Evolutionary conservation across 208 protist species (phyloP), one percentile per base, ranked within the genome.

Genomic region (Acanthamoeba lugdunensis): DNA sequence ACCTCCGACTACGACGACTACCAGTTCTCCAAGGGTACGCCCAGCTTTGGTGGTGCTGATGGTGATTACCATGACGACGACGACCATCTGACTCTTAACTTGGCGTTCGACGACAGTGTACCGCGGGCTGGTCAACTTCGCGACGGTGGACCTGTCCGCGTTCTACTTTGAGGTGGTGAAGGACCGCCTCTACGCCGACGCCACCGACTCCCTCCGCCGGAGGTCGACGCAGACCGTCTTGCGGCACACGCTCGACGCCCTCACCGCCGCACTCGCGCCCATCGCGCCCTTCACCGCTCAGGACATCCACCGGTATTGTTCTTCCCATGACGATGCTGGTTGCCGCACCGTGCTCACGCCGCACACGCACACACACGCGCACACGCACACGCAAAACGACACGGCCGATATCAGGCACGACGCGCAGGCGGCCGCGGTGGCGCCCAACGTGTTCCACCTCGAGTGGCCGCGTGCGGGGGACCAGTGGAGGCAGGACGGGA

Each of bases 91-190:
- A 65, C 52, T 61, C 69, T 65, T 33, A 94, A 79, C 52, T 73
- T 5, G 91, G 11, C 11, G 2, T 1, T 33, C 25, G 45, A 18
- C 16, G 37, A 65, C 54, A 50, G 94, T 92, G 8, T 71, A 69
- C 3, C 18, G 41, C 8, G 71, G 79, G 9, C 41, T 95, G 0
- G 52, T 94, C 4, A 94, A 93, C 58, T 96, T 96, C 33, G 73
- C 79, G 5, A 54, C 37, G 18, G 84, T 88, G 33, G 95, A 97
- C 50, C 95, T 97, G 0, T 97, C 97, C 45, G 90, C 94, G 16
- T 98, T 98, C 87, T 98, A 98, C 95, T 96, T 98, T 11, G 96
- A 98, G 48, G 25, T 95, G 2, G 77, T 94, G 77, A 98, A 97
- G 87, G 96, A 97, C 81, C 69, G 95, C n/a, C 95, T 98, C 2